phyloP scores from a whole-genome alignment of 345 rosid genomes.

The Aquilaria yunnanensis region DNA sequence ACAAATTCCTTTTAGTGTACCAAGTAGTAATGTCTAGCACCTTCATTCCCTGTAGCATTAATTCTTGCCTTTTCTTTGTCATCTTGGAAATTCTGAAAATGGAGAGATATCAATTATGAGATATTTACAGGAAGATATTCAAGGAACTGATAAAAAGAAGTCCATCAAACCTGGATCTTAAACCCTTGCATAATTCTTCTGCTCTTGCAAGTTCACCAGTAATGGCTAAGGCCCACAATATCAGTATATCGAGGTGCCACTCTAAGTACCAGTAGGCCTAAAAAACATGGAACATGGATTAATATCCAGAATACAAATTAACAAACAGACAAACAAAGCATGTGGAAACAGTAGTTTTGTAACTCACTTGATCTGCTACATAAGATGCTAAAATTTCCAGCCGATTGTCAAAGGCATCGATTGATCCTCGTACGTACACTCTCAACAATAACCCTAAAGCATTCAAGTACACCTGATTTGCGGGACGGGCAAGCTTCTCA shows the following conservation, averaged over 20 bases:
- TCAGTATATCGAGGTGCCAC: conserved; percentile 83
- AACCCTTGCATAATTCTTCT: conserved; percentile 55
- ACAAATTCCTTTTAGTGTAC: too few relatives aligned
- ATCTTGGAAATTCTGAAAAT: conserved; percentile 47
- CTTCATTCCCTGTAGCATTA: conserved; percentile 62
- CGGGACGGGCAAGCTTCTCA: conserved; percentile 9
- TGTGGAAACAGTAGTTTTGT: background rate
- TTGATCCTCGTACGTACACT: conserved; percentile 47
- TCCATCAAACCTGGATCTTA: conserved; percentile 54
- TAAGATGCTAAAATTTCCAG: conserved; percentile 41
- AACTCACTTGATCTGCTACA: conserved; percentile 51
- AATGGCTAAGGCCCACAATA: conserved; percentile 68
- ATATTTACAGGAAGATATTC: background rate
- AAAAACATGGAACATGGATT: conserved; percentile 8
- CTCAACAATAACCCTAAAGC: conserved; percentile 72
- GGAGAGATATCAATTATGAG: conserved; percentile 14
- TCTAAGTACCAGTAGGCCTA: conserved; percentile 70
- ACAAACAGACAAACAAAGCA: background rate
- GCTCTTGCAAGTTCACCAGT: conserved; percentile 62
- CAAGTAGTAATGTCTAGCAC: conserved; percentile 17
- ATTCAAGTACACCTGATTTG: conserved; percentile 64
- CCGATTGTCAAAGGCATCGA: conserved; percentile 40
- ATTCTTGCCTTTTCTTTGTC: conserved; percentile 72
- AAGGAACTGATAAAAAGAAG: conserved; percentile 8
- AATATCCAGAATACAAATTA: background rate